Evolutionary conservation across 2,329 filamentous ascomycete species (phyloP).

Genomic region (Fusarium sp.): DNA sequence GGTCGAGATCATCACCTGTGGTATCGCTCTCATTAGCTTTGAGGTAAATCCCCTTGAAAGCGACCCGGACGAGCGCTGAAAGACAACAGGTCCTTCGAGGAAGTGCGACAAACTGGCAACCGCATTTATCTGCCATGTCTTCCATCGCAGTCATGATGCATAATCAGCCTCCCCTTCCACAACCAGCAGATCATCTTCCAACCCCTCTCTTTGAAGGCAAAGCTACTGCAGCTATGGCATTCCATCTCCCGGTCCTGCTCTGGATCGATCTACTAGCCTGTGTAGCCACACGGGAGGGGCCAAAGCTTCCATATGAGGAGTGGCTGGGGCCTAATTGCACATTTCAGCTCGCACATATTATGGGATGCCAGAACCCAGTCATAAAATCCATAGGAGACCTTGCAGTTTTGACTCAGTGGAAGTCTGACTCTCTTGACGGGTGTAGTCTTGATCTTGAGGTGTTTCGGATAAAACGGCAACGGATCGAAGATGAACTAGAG

Average conservation of each 20-base stretch:
- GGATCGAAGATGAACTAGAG: background rate
- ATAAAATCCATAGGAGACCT: background rate
- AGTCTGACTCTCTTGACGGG: fast-evolving
- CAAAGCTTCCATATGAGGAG: background rate
- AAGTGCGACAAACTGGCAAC: background rate
- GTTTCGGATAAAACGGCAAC: fast-evolving
- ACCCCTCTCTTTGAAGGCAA: background rate
- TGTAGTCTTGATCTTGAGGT: background rate
- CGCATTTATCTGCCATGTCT: background rate
- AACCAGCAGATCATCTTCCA: background rate
- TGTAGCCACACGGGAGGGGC: background rate
- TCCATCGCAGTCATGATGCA: background rate
- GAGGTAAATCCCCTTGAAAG: background rate
- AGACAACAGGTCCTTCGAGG: background rate
- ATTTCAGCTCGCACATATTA: background rate
- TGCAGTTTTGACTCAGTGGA: background rate
- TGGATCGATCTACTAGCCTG: background rate
- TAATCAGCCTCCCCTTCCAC: background rate
- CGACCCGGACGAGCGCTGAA: background rate
- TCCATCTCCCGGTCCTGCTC: background rate
- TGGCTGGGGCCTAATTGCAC: background rate
- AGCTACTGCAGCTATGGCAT: background rate
- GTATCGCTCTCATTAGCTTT: background rate
- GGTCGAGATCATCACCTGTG: background rate
- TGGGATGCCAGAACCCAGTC: background rate